Percentiles rank a stretch among this genome's conserved stretches.
phyloP scores from a whole-genome alignment of 2,329 filamentous ascomycete genomes.

The Coniella lustricola region DNA sequence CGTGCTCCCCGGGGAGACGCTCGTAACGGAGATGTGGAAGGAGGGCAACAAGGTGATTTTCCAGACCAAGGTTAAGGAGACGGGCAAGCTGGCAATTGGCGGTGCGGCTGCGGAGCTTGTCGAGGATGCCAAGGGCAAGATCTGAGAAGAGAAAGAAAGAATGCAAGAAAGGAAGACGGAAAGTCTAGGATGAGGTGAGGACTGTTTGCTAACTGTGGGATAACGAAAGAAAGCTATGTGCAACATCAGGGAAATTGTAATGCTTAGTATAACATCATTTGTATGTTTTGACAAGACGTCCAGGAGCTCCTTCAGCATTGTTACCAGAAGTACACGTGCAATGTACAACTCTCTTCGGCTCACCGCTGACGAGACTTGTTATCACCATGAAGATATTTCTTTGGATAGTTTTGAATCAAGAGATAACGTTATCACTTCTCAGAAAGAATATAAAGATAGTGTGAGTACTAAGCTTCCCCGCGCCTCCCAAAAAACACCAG shows the following conservation, averaged over 20 bases:
- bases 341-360: too few relatives aligned
- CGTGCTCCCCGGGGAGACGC: conserved; percentile 80
- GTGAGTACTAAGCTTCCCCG: too few relatives aligned
- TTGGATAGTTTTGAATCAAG: not conserved
- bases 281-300: too few relatives aligned
- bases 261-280: too few relatives aligned
- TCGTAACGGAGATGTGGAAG: conserved; percentile 92
- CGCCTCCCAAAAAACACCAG: too few relatives aligned
- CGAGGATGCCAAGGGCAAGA: conserved; percentile 25
- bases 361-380: not conserved
- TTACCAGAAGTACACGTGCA: too few relatives aligned
- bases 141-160: conserved; percentile 8
- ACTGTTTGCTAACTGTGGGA: not conserved
- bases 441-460: not conserved
- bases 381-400: not conserved
- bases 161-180: not conserved
- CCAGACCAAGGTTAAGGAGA: conserved; percentile 86
- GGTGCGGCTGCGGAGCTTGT: conserved; percentile 73
- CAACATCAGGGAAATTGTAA: too few relatives aligned
- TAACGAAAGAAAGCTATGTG: too few relatives aligned
- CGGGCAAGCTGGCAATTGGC: conserved; percentile 79
- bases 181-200: not conserved
- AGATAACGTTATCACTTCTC: not conserved
- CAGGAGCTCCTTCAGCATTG: too few relatives aligned
- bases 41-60: conserved; percentile 73